These are phyloP conservation scores for Epichloe amarillans DNA, from an alignment of 2,329 filamentous ascomycete species.

Conservation along the genomic window DNA sequence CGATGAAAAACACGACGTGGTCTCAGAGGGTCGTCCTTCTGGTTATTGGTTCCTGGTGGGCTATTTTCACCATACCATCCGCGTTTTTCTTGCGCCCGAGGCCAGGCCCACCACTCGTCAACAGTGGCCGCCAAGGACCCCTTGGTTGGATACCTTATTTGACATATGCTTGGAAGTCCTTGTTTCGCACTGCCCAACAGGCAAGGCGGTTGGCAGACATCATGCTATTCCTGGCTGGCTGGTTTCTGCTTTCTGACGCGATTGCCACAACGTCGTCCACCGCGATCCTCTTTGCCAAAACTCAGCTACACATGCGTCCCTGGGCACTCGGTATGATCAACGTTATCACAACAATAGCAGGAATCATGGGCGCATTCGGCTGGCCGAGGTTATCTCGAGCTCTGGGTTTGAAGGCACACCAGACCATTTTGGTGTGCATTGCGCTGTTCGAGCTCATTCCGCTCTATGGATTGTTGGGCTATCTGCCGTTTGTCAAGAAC, in stretches of 20 bases:
- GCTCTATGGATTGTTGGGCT: conserved; percentile 78
- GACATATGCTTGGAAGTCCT: conserved; percentile 69
- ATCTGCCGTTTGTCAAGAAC: conserved; percentile 62
- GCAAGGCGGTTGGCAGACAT: conserved; percentile 63
- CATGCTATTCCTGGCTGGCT: conserved; percentile 67
- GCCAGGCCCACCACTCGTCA: conserved; percentile 67
- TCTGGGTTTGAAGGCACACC: conserved; percentile 59
- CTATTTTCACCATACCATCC: conserved; percentile 76
- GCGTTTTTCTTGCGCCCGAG: conserved; percentile 78
- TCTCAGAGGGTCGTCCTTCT: conserved; percentile 79
- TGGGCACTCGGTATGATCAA: conserved; percentile 85
- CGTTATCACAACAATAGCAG: conserved; percentile 74
- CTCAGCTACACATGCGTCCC: conserved; percentile 76
- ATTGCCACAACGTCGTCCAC: conserved; percentile 92
- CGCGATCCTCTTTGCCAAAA: conserved; percentile 92
- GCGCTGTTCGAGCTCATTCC: conserved; percentile 84
- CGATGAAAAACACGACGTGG: conserved; percentile 65
- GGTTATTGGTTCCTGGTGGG: conserved; percentile 84
- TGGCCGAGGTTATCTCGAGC: conserved; percentile 70
- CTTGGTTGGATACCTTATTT: conserved; percentile 55
- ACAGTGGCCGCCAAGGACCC: conserved; percentile 23
- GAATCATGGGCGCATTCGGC: conserved; percentile 76
- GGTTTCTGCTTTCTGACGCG: conserved; percentile 90
- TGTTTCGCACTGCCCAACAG: conserved; percentile 66
- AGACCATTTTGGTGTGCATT: conserved; percentile 89